Percentiles rank a stretch among this genome's conserved stretches.
phyloP scores from a whole-genome alignment of 768 basidiomycete genomes.

The Gelatoporia subvermispora region DNA sequence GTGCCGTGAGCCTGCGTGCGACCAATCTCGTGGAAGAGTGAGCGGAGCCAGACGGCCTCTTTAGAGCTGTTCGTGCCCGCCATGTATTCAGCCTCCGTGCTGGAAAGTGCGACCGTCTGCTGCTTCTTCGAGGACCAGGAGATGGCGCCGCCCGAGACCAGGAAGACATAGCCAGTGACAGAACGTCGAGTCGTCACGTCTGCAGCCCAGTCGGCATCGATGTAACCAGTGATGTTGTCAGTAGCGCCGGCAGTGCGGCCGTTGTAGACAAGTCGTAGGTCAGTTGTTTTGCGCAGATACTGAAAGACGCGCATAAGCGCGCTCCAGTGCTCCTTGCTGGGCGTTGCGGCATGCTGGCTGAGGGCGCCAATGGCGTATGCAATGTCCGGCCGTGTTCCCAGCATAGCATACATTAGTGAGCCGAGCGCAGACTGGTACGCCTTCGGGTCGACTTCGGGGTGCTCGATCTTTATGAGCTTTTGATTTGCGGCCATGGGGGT shows the following conservation, averaged over 20 bases:
- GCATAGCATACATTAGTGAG: conserved; percentile 23
- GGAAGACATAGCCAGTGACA: conserved; percentile 29
- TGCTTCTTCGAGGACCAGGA: conserved; percentile 40
- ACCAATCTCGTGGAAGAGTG: conserved; percentile 14
- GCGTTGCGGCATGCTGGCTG: conserved; percentile 16
- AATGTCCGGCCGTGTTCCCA: conserved; percentile 28
- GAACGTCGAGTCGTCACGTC: conserved; percentile 6
- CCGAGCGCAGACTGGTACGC: conserved; percentile 20
- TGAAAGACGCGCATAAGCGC: conserved; percentile 17
- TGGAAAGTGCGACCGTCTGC: conserved; percentile 24
- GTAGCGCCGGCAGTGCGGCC: conserved; percentile 5
- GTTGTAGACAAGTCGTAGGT: conserved; percentile 6
- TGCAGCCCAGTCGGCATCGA: conserved; percentile 9
- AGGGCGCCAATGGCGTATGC: conserved; percentile 18
- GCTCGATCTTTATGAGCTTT: too few species aligned
- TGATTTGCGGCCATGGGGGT: background rate
- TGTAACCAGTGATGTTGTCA: conserved; percentile 5
- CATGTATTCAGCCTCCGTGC: conserved; percentile 33
- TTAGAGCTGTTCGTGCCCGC: conserved; percentile 19
- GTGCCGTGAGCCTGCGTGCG: too few species aligned
- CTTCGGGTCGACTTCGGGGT: background rate
- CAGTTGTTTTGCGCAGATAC: conserved; percentile 18
- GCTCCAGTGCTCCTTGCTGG: conserved; percentile 15
- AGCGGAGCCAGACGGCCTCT: conserved; percentile 24
- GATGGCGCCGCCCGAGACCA: conserved; percentile 30